These are phyloP conservation scores for Syzygium aqueum DNA, from an alignment of 345 rosid genomes.

Conservation along the genomic window DNA sequence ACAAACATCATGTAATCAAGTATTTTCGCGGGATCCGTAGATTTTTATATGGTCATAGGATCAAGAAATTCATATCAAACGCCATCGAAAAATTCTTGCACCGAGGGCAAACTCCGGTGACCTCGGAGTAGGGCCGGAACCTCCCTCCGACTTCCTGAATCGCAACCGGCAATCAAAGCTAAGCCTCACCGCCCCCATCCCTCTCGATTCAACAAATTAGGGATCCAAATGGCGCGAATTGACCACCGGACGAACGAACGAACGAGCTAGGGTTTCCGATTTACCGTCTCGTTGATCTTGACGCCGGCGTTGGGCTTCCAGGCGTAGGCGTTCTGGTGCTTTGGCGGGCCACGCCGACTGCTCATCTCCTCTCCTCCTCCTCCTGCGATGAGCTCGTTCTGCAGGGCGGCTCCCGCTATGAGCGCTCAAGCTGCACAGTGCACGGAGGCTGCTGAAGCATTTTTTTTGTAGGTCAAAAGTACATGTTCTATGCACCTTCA, in stretches of 20 bases:
- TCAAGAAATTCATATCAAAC: too few relatives aligned
- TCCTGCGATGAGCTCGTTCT: neutral
- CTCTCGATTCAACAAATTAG: neutral
- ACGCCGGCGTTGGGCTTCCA: slow-evolving; percentile 91
- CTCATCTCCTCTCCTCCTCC: slow-evolving; percentile 26
- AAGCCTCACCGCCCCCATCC: neutral
- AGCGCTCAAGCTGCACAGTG: neutral
- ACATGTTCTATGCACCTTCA: neutral
- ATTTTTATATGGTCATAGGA: too few relatives aligned
- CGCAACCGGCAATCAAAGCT: neutral
- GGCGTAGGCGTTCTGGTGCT: slow-evolving; percentile 72
- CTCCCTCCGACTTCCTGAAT: slow-evolving; percentile 67
- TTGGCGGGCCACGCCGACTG: slow-evolving; percentile 62
- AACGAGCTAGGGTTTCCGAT: neutral
- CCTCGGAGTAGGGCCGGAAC: slow-evolving; percentile 58
- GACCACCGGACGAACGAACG: neutral
- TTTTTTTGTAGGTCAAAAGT: neutral
- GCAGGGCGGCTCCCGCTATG: neutral
- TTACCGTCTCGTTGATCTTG: slow-evolving; percentile 82
- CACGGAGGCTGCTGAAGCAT: neutral
- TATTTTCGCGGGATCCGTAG: too few relatives aligned
- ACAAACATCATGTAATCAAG: too few relatives aligned
- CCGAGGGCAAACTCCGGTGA: slow-evolving; percentile 79
- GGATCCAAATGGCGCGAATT: neutral
- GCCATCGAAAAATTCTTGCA: too few relatives aligned